These are phyloP conservation scores for Fistulinella staudtii DNA, from an alignment of 1,284 basidiomycete genomes.

Conservation along the genomic window DNA sequence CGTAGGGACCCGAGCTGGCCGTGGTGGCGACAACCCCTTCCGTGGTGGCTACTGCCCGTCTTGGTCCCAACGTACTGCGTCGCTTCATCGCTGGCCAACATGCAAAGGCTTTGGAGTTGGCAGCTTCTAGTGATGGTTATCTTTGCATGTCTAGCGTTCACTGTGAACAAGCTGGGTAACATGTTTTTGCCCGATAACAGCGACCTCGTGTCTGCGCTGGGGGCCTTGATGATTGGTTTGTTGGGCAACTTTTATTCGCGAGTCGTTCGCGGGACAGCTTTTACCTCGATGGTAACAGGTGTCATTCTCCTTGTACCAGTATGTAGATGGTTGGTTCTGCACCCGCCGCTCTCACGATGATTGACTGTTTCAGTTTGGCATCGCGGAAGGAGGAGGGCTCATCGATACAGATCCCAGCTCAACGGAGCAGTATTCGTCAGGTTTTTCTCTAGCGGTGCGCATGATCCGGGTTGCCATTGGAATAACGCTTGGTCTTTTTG, in stretches of 20 bases:
- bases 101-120: slow-evolving; percentile 65
- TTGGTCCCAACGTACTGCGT: slow-evolving; percentile 79
- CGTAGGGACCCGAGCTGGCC: slow-evolving; percentile 67
- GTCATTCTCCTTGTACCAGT: slow-evolving; percentile 83
- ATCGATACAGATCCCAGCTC: slow-evolving; percentile 64
- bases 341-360: slow-evolving; percentile 1
- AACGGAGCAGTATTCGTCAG: slow-evolving; percentile 60
- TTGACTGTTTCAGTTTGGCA: slow-evolving; percentile 57
- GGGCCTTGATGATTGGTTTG: slow-evolving; percentile 78
- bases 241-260: slow-evolving; percentile 81
- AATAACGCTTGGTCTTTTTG: slow-evolving; percentile 80
- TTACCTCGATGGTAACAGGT: slow-evolving; percentile 87
- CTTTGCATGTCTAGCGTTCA: slow-evolving; percentile 75
- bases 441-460: slow-evolving; percentile 63
- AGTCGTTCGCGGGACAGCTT: slow-evolving; percentile 74
- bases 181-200: slow-evolving; percentile 46
- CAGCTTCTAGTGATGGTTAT: slow-evolving; percentile 76
- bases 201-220: slow-evolving; percentile 67
- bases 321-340: slow-evolving; percentile 13
- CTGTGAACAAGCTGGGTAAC: slow-evolving; percentile 60
- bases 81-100: slow-evolving; percentile 73
- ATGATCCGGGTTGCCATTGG: slow-evolving; percentile 89
- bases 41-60: slow-evolving; percentile 73
- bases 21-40: slow-evolving; percentile 73
- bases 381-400: slow-evolving; percentile 81